phyloP scores from a whole-genome alignment of 768 basidiomycete genomes.

The Trametes coccinea region DNA sequence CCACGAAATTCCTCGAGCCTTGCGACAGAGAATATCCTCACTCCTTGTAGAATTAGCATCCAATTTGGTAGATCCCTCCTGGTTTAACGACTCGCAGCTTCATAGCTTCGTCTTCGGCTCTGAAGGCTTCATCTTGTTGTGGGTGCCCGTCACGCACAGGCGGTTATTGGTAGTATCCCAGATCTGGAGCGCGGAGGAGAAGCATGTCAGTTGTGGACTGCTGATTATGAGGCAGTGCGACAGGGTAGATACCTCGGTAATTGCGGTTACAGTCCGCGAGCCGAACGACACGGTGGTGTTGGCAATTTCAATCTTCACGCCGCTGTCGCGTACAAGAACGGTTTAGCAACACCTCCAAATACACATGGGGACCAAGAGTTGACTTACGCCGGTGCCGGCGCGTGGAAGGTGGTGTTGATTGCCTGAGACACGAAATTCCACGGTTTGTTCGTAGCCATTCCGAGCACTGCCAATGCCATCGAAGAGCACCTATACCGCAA shows the following conservation, averaged over 20 bases:
- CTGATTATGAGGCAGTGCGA: neutral
- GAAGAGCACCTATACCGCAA: conserved; percentile 16
- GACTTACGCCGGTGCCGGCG: conserved; percentile 17
- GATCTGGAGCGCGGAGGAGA: conserved; percentile 6
- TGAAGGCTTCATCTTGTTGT: conserved; percentile 25
- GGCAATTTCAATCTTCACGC: conserved; percentile 19
- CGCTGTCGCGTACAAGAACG: conserved; percentile 5
- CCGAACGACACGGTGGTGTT: conserved; percentile 19
- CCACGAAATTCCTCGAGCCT: too few relatives aligned
- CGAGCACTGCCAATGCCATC: conserved; percentile 17
- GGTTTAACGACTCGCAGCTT: too few relatives aligned
- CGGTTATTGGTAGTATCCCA: conserved; percentile 24
- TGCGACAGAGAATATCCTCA: too few relatives aligned
- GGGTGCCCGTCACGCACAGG: conserved; percentile 18
- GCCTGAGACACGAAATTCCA: conserved; percentile 23
- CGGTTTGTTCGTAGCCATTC: conserved; percentile 7
- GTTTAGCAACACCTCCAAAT: neutral
- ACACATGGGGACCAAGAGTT: neutral
- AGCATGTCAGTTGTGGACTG: neutral
- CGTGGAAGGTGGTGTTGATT: conserved; percentile 23
- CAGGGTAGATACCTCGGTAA: conserved; percentile 17
- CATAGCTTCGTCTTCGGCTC: conserved; percentile 6
- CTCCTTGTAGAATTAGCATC: too few relatives aligned
- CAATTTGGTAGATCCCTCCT: too few relatives aligned
- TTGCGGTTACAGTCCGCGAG: conserved; percentile 17